Conservation (phyloP, 2,329 filamentous ascomycete genomes). For the Fusarium aywerte region DNA sequence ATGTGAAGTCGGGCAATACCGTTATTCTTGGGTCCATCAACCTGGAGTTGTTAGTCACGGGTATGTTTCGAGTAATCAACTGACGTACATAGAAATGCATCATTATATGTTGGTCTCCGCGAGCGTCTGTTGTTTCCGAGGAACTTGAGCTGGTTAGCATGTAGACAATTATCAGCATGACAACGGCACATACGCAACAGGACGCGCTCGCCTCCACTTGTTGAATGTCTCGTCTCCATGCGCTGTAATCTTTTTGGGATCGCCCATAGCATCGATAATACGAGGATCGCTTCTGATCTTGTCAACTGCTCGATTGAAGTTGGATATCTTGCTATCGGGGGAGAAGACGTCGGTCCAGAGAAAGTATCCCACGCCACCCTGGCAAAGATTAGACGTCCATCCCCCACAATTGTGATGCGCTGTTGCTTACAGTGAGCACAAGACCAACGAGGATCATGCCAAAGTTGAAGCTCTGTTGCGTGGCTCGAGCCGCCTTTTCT, state of each 20-base stretch:
- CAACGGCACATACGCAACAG: constrained; percentile 62
- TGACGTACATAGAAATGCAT: constrained; percentile 83
- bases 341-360: constrained; percentile 87
- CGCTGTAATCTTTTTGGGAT: constrained; percentile 78
- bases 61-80: no score
- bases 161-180: background rate
- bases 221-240: constrained; percentile 84
- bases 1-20: constrained; percentile 84
- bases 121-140: constrained; percentile 73
- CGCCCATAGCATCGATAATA: constrained; percentile 79
- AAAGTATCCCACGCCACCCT: constrained; percentile 82
- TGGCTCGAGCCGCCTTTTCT: constrained; percentile 86
- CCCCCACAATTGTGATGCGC: background rate
- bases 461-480: constrained; percentile 92
- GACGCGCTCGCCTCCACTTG: constrained; percentile 78
- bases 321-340: constrained; percentile 82
- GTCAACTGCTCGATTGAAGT: constrained; percentile 89
- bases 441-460: constrained; percentile 79
- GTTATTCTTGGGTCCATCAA: constrained; percentile 79
- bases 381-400: constrained; percentile 20
- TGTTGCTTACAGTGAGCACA: constrained; percentile 73
- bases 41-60: constrained; percentile 55
- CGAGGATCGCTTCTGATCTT: constrained; percentile 77
- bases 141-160: constrained; percentile 63
- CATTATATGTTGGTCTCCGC: constrained; percentile 81